These are phyloP conservation scores for Penicillium sp. DNA, from an alignment of 2,329 filamentous ascomycete genomes.

Conservation along the genomic window DNA sequence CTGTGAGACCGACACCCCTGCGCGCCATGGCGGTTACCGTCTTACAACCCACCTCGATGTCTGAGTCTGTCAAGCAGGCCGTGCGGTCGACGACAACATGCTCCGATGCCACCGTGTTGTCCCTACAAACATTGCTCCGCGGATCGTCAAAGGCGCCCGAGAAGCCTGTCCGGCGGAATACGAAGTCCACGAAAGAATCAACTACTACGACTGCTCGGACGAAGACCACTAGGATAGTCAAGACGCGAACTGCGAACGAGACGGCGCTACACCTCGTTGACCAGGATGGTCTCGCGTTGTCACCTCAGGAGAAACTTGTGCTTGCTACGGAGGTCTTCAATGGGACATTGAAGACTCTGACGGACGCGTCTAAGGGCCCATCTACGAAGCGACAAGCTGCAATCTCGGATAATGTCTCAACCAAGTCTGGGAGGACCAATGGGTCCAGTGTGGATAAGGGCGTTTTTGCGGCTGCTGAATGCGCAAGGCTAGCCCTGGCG, in stretches of 20 bases:
- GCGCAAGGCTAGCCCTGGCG: constrained; percentile 43
- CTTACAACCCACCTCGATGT: constrained; percentile 33
- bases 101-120: constrained; percentile 47
- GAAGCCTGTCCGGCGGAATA: constrained; percentile 25
- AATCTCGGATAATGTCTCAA: constrained; percentile 28
- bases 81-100: constrained; percentile 58
- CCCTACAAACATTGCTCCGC: constrained; percentile 44
- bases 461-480: constrained; percentile 40
- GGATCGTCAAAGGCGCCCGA: constrained; percentile 28
- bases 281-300: constrained; percentile 32
- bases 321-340: constrained; percentile 52
- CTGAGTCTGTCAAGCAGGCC: constrained; percentile 56
- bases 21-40: constrained; percentile 36
- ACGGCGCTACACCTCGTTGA: constrained; percentile 29
- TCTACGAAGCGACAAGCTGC: constrained; percentile 19
- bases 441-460: constrained; percentile 24
- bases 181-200: constrained; percentile 28
- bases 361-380: constrained; percentile 38
- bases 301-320: constrained; percentile 42
- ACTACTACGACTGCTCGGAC: constrained; percentile 25
- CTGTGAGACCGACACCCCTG: constrained; percentile 17
- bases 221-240: constrained; percentile 28
- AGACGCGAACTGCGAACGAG: constrained; percentile 30
- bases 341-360: constrained; percentile 45
- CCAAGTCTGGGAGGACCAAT: constrained; percentile 29